Evolutionary conservation across 805 yeast genomes (phyloP).

Genomic region (Metschnikowia lochheadii): DNA sequence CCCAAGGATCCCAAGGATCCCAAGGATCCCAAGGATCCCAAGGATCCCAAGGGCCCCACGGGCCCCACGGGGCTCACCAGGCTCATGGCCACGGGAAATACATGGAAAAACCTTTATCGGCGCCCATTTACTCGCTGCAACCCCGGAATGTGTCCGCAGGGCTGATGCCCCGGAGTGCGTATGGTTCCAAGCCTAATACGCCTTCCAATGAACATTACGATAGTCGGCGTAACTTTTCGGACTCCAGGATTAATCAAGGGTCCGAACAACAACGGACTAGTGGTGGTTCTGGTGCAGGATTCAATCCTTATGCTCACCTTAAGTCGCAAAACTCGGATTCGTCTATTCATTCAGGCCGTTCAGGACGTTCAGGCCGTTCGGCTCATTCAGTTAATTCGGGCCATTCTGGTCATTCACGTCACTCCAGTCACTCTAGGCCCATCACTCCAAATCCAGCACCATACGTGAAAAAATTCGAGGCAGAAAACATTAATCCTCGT

Average conservation of each 20-base stretch:
- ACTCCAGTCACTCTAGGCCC: background rate
- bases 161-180: background rate
- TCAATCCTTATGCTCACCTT: background rate
- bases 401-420: background rate
- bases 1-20: background rate
- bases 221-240: background rate
- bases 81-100: background rate
- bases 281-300: background rate
- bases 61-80: no score
- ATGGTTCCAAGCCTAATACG: background rate
- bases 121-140: background rate
- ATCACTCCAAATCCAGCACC: background rate
- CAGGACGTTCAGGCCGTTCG: background rate
- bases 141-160: background rate
- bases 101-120: background rate
- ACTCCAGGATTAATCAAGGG: background rate
- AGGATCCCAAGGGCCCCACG: background rate
- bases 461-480: slow-evolving; percentile 2
- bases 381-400: background rate
- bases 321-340: background rate
- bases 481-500: slow-evolving; percentile 6
- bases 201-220: background rate
- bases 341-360: background rate
- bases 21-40: background rate
- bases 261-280: background rate